Conservation (phyloP, 331 rosid genomes). For the Phaseolus coccineus region DNA sequence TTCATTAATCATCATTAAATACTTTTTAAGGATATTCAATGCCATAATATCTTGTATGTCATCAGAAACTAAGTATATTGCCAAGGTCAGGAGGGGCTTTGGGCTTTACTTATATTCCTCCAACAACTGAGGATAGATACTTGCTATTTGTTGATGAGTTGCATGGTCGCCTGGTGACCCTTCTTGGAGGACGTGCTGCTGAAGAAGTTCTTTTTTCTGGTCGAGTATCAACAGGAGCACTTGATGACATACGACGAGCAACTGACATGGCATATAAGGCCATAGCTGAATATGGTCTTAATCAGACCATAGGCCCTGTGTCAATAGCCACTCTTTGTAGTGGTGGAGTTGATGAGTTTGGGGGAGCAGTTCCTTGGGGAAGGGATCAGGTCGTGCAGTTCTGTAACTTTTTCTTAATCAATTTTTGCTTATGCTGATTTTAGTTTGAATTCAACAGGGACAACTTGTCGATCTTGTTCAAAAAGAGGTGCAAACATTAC, state of each 20-base stretch:
- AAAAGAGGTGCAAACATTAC: conserved; percentile 82
- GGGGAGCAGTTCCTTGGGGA: conserved; percentile 82
- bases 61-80: conserved; percentile 92
- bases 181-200: conserved; percentile 98
- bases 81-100: conserved; percentile 98
- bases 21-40: conserved; percentile 9
- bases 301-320: conserved; percentile 87
- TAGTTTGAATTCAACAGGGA: conserved; percentile 65
- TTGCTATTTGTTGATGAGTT: conserved; percentile 92
- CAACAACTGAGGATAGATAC: conserved; percentile 90
- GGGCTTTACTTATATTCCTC: conserved; percentile 94
- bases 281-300: conserved; percentile 96
- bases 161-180: conserved; percentile 94
- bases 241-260: conserved; percentile 92
- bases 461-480: conserved; percentile 91
- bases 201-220: conserved; percentile 94
- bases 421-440: conserved; percentile 52
- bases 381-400: conserved; percentile 83
- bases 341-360: conserved; percentile 92
- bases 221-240: conserved; percentile 95
- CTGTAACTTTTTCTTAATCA: conserved; percentile 17
- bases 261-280: conserved; percentile 99
- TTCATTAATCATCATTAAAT: not conserved
- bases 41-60: conserved; percentile 36
- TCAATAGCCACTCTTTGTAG: conserved; percentile 79